Conservation (phyloP, 306 rosid genomes). For the Luffa aegyptiaca region DNA sequence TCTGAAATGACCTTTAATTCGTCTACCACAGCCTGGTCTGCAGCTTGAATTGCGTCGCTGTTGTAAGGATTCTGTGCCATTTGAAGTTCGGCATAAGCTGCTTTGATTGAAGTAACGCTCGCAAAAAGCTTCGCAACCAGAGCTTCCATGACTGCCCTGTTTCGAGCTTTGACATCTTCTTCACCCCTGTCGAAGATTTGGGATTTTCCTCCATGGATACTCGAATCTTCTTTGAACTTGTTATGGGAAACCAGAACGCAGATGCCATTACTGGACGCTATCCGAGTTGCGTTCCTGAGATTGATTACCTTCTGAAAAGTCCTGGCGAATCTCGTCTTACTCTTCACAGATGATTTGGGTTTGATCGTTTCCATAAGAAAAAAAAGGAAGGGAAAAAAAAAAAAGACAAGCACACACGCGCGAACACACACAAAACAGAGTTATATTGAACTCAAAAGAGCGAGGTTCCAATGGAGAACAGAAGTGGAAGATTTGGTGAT, state of each 20-base stretch:
- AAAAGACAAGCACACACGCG: neutral
- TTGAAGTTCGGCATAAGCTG: conserved; percentile 86
- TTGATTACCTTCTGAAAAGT: conserved; percentile 63
- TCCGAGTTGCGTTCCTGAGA: conserved; percentile 42
- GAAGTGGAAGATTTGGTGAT: neutral
- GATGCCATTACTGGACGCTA: conserved; percentile 66
- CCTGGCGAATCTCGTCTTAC: conserved; percentile 37
- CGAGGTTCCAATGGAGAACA: conserved; percentile 19
- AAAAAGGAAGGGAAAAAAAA: neutral
- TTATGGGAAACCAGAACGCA: conserved; percentile 48
- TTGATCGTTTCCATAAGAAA: conserved; percentile 52
- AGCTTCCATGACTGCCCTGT: conserved; percentile 76
- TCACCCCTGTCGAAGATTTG: conserved; percentile 16
- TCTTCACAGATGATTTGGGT: conserved; percentile 51
- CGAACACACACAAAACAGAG: neutral
- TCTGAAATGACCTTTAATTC: conserved; percentile 70
- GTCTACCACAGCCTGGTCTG: conserved; percentile 77
- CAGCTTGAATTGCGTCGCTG: conserved; percentile 56
- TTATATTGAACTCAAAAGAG: neutral
- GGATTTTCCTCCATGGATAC: conserved; percentile 15
- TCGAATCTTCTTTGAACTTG: conserved; percentile 37
- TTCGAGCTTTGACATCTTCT: conserved; percentile 29
- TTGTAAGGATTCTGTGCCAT: conserved; percentile 92
- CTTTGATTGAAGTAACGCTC: conserved; percentile 79
- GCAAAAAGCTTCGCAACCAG: conserved; percentile 80